phyloP scores from a whole-genome alignment of 495 filamentous ascomycete species.

The Penicillium mononematosum region DNA sequence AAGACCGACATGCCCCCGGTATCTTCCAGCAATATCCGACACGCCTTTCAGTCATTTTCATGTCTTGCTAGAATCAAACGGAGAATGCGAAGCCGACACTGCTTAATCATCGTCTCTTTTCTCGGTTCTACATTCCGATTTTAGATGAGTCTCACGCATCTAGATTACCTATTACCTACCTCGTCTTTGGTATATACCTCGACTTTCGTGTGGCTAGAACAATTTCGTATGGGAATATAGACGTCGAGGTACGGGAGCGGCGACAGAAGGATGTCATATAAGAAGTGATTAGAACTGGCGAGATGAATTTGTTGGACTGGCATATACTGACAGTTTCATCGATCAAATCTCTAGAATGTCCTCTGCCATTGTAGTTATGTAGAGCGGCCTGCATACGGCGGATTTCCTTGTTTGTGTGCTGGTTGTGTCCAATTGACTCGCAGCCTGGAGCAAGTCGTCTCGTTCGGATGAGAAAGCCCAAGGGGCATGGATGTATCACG shows the following conservation, averaged over 20 bases:
- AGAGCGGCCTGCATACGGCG: background rate
- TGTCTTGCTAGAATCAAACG: no score
- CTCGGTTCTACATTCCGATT: background rate
- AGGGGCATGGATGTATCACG: background rate
- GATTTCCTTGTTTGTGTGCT: background rate
- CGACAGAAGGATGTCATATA: background rate
- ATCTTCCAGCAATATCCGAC: no score
- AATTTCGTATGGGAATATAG: background rate
- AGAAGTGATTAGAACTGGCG: background rate
- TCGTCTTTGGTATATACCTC: background rate
- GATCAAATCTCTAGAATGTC: background rate
- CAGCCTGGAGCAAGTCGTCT: background rate
- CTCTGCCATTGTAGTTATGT: background rate
- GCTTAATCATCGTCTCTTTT: background rate
- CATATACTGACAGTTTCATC: background rate
- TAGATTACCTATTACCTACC: background rate
- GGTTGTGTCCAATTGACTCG: background rate
- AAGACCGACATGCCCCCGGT: no score
- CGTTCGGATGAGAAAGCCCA: background rate
- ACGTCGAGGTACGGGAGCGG: background rate
- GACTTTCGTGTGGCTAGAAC: background rate
- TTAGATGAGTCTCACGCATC: background rate
- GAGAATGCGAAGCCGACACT: no score
- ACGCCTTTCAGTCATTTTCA: no score
- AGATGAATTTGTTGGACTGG: background rate